Base-by-base conservation (phyloP, 306 rosid species). In the Elaeagnus macrophylla region DNA sequence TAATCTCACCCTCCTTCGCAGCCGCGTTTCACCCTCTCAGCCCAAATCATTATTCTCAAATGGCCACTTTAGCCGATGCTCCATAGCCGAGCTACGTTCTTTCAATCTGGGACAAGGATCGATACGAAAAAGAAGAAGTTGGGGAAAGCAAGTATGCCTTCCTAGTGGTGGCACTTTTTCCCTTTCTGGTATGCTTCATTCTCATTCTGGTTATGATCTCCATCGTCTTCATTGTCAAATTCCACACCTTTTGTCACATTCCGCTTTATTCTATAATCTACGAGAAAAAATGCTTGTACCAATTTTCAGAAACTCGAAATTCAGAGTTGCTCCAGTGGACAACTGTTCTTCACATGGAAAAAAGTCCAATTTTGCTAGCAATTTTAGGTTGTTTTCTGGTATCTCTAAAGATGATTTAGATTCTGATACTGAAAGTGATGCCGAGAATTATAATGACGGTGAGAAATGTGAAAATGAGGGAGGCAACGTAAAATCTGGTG, bases 161-260 rank as follows among this genome's bases (percentile, higher is more conserved):
- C 76, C 79, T 78, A 11, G 66, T 84, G 67, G 85, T 91, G 62
- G 87, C 89, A 71, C 74, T 86, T 43, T 86, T 89, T 64, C 97
- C 93, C 32, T 86, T 86, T 66, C 77, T 86, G 76, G 85, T 86
- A 39, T 84, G 96, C 75, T 72, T 91, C 68, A 63, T 86, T 65
- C 56, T 84, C 18, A 74, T 86, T 60, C 48, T 86, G 64, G 67
- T 82, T 12, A 67, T 72, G 0, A 61, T 80, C 41, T 81, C 81
- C 35, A 70, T 86, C 40, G 8, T 86, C 57, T 93, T 86, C 41
- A 51, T 75, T 60, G 48, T 84, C 83, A 82, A 91, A 74, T 82
- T 91, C 72, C 94, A 73, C 53, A 73, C 84, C 32, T 73, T 84
- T 71, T 86, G 97, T 49, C 96, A 82, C 75, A 76, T 96, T 15